Evolutionary conservation across 2,329 filamentous ascomycete species (phyloP).

Genomic region (Trichoderma afroharzianum): DNA sequence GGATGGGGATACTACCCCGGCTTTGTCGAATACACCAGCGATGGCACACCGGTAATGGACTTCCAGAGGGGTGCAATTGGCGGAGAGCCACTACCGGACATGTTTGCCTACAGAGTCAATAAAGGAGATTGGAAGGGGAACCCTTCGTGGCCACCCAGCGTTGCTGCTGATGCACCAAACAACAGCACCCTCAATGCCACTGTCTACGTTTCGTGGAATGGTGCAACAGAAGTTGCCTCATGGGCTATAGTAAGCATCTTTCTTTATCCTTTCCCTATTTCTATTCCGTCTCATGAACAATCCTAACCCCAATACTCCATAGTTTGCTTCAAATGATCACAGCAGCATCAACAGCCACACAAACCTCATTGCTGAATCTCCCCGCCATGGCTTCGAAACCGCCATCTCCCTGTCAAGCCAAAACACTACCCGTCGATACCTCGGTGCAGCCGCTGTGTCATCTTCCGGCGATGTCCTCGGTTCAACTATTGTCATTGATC

Average conservation of each 20-base stretch:
- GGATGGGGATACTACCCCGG: not conserved
- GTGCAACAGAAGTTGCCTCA: not conserved
- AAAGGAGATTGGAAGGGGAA: not conserved
- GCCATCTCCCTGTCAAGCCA: not conserved
- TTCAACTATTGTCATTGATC: not conserved
- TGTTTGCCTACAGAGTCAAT: conserved; percentile 9
- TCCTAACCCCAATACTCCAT: not conserved
- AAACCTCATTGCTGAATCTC: not conserved
- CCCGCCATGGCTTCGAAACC: not conserved
- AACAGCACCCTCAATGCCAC: not conserved
- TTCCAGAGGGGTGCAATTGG: not conserved
- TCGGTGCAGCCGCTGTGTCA: not conserved
- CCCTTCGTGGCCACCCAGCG: not conserved
- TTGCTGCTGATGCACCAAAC: not conserved
- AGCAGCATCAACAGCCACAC: not conserved
- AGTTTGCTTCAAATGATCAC: conserved; percentile 1
- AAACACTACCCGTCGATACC: not conserved
- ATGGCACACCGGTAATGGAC: not conserved
- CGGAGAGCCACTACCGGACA: not conserved
- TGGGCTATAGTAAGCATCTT: not conserved
- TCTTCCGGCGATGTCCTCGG: not conserved
- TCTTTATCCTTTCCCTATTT: not conserved
- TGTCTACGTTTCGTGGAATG: not conserved
- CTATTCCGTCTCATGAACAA: not conserved
- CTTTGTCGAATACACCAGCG: not conserved